Conservation (phyloP, 75 land plant species). For the Isoetes taiwanensis region DNA sequence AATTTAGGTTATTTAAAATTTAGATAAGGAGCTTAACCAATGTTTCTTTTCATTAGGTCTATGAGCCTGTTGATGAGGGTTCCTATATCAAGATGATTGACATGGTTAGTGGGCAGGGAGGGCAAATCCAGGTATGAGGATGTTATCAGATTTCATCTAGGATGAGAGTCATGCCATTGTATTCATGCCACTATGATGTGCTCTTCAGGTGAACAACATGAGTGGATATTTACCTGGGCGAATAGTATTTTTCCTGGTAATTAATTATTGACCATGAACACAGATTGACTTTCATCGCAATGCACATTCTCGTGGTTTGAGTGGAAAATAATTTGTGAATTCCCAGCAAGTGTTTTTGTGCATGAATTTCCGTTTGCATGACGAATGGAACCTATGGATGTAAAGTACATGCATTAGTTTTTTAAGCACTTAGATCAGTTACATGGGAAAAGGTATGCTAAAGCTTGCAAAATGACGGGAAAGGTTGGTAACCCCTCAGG, state of each 20-base stretch:
- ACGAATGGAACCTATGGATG: too few relatives aligned
- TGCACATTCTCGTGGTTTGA: too few relatives aligned
- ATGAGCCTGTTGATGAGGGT: conserved; percentile 96
- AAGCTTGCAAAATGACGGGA: too few relatives aligned
- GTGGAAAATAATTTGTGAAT: too few relatives aligned
- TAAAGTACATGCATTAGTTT: too few relatives aligned
- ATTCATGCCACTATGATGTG: neutral
- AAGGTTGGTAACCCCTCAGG: too few relatives aligned
- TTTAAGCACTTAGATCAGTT: too few relatives aligned
- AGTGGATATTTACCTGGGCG: conserved; percentile 98
- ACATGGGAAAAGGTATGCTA: too few relatives aligned
- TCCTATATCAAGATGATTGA: conserved; percentile 98
- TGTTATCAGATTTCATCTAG: too few relatives aligned
- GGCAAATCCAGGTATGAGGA: conserved; percentile 75
- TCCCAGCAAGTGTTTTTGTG: too few relatives aligned
- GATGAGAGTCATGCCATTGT: neutral
- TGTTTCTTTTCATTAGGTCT: conserved; percentile 33
- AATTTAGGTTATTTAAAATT: neutral
- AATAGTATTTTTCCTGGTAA: conserved; percentile 95
- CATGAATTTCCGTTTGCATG: too few relatives aligned
- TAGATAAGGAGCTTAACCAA: neutral
- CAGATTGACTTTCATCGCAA: too few relatives aligned
- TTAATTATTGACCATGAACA: neutral
- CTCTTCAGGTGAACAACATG: conserved; percentile 89
- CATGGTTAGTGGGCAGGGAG: conserved; percentile 83